phyloP scores from a whole-genome alignment of 345 rosid genomes.

The Citrus medica region DNA sequence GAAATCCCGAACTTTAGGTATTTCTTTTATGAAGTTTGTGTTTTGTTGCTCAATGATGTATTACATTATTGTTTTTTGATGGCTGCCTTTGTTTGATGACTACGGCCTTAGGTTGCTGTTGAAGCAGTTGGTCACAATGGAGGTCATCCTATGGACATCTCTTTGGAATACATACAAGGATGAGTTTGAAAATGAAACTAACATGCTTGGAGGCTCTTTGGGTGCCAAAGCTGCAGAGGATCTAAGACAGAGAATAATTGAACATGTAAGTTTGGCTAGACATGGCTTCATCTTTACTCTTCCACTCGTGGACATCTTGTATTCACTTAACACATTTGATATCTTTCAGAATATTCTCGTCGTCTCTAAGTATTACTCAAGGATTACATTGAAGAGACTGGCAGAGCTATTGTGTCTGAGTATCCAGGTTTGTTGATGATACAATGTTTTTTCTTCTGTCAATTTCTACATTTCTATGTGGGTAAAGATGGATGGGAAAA shows the following conservation, averaged over 20 bases:
- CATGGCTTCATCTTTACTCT: not conserved
- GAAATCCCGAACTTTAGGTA: conserved; percentile 86
- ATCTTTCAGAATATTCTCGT: conserved; percentile 89
- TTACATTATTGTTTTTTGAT: not conserved
- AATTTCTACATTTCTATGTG: not conserved
- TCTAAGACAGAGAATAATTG: conserved; percentile 84
- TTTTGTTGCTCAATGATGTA: not conserved
- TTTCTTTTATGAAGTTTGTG: not conserved
- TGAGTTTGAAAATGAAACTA: conserved; percentile 84
- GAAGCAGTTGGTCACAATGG: conserved; percentile 94
- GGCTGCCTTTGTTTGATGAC: not conserved
- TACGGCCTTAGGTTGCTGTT: conserved; percentile 53
- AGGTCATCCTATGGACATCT: conserved; percentile 94
- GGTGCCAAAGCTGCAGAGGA: conserved; percentile 95
- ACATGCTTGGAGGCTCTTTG: conserved; percentile 84
- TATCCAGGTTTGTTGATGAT: conserved; percentile 47
- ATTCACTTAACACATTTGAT: conserved; percentile 2
- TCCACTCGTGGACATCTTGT: not conserved
- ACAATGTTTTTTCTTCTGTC: not conserved
- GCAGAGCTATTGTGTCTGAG: conserved; percentile 87
- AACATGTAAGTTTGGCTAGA: conserved; percentile 58
- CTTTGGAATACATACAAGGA: conserved; percentile 81
- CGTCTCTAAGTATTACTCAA: conserved; percentile 90
- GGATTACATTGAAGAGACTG: conserved; percentile 83
- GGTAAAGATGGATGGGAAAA: not conserved